Evolutionary conservation across 257 asterid genomes (phyloP).

Genomic region (Penstemon barbatus): DNA sequence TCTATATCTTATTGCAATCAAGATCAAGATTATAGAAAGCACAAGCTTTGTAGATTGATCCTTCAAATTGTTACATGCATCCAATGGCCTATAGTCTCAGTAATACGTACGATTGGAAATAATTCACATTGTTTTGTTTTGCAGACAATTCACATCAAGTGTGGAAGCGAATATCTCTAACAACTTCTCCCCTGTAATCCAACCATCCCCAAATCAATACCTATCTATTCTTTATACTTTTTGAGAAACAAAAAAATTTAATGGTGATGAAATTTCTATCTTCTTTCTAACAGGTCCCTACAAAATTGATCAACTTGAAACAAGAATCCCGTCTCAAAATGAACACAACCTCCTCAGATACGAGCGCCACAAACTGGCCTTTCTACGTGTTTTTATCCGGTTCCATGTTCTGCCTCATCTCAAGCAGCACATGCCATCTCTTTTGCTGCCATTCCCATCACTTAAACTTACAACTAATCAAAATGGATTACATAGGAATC

Average conservation of each 20-base stretch:
- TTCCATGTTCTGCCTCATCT: slow-evolving; percentile 88
- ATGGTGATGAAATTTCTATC: neutral
- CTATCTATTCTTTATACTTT: neutral
- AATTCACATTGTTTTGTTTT: slow-evolving; percentile 5
- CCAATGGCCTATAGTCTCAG: neutral
- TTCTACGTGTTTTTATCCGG: slow-evolving; percentile 75
- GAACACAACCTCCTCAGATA: slow-evolving; percentile 37
- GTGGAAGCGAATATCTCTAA: slow-evolving; percentile 57
- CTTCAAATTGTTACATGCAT: neutral
- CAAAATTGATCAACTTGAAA: slow-evolving; percentile 51
- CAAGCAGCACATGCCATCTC: slow-evolving; percentile 87
- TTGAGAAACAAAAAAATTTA: neutral
- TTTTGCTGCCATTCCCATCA: slow-evolving; percentile 77
- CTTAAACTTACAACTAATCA: slow-evolving; percentile 55
- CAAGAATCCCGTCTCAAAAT: slow-evolving; percentile 42
- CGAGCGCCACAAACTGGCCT: slow-evolving; percentile 68
- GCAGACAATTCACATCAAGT: slow-evolving; percentile 69
- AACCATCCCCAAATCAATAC: neutral
- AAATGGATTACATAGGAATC: slow-evolving; percentile 85
- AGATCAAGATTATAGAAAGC: neutral
- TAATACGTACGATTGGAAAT: neutral
- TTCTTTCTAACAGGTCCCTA: slow-evolving; percentile 48
- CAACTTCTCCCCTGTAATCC: slow-evolving; percentile 53
- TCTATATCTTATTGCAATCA: neutral
- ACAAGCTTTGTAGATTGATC: neutral